Conservation (phyloP, 2,329 filamentous ascomycete genomes). For the Phymatotrichopsis omnivora region DNA sequence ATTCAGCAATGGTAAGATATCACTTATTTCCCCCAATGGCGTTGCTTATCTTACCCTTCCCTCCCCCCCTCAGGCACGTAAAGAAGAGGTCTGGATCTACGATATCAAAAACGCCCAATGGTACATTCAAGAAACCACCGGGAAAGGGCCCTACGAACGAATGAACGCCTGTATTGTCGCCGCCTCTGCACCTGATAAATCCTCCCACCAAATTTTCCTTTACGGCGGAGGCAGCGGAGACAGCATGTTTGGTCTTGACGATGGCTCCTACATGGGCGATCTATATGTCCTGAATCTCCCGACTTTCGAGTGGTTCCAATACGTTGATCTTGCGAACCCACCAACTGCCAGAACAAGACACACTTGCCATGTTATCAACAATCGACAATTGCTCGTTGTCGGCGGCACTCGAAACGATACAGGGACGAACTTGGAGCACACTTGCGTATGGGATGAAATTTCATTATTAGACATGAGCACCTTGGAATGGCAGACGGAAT, state of each 20-base stretch:
- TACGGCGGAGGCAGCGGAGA: constrained; percentile 12
- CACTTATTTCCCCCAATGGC: too few species aligned
- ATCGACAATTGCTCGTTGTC: constrained; percentile 14
- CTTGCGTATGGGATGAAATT: constrained; percentile 5
- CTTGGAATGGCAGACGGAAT: background rate
- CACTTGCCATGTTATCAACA: constrained; percentile 16
- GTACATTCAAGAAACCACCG: constrained; percentile 5
- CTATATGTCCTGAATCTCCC: constrained; percentile 12
- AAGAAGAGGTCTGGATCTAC: constrained; percentile 8
- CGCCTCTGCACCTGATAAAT: background rate
- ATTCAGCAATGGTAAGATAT: constrained; percentile 2
- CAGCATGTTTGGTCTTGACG: constrained; percentile 6
- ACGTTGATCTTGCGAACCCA: constrained; percentile 1
- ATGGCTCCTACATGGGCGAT: constrained; percentile 1
- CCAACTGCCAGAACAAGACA: constrained; percentile 10
- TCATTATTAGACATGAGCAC: background rate
- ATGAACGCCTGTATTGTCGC: constrained; percentile 11
- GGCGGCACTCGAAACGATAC: constrained; percentile 13
- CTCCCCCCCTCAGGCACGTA: background rate
- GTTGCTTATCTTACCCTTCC: background rate
- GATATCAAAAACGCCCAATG: constrained; percentile 9
- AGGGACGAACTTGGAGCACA: background rate
- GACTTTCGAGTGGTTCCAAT: constrained; percentile 9
- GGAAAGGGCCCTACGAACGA: constrained; percentile 1
- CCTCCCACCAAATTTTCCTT: constrained; percentile 9